Conservation (phyloP, 2,329 filamentous ascomycete genomes). For the Phialocephala sp. region DNA sequence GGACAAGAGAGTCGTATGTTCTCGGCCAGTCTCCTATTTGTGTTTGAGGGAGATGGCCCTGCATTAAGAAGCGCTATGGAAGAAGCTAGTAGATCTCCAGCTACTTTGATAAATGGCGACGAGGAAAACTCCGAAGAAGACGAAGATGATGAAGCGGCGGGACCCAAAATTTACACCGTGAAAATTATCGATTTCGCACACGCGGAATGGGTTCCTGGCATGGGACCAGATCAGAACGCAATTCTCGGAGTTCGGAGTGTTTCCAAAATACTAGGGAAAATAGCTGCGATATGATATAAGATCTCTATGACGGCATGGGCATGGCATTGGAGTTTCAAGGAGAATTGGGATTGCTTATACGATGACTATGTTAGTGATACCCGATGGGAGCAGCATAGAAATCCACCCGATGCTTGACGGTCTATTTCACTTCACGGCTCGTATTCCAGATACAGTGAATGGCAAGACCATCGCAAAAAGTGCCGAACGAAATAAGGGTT, state of each 20-base stretch:
- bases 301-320: background rate
- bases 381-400: slow-evolving; percentile 30
- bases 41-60: slow-evolving; percentile 67
- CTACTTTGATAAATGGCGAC: slow-evolving; percentile 35
- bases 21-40: slow-evolving; percentile 60
- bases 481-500: too few relatives aligned
- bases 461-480: too few relatives aligned
- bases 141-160: slow-evolving; percentile 58
- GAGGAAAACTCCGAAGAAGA: slow-evolving; percentile 46
- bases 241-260: slow-evolving; percentile 77
- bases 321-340: slow-evolving; percentile 23
- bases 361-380: slow-evolving; percentile 34
- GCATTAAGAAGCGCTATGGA: slow-evolving; percentile 51
- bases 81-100: slow-evolving; percentile 42
- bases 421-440: background rate
- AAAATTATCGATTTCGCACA: slow-evolving; percentile 98
- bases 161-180: slow-evolving; percentile 74
- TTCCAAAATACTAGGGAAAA: slow-evolving; percentile 70
- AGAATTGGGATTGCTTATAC: slow-evolving; percentile 14
- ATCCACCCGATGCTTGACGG: slow-evolving; percentile 25
- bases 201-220: slow-evolving; percentile 77
- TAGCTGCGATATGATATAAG: slow-evolving; percentile 24
- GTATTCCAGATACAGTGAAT: too few relatives aligned
- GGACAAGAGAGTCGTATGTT: slow-evolving; percentile 67
- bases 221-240: slow-evolving; percentile 85